These are phyloP conservation scores for Beauveria bassiana DNA, from an alignment of 2,329 filamentous ascomycete genomes.

Conservation along the genomic window DNA sequence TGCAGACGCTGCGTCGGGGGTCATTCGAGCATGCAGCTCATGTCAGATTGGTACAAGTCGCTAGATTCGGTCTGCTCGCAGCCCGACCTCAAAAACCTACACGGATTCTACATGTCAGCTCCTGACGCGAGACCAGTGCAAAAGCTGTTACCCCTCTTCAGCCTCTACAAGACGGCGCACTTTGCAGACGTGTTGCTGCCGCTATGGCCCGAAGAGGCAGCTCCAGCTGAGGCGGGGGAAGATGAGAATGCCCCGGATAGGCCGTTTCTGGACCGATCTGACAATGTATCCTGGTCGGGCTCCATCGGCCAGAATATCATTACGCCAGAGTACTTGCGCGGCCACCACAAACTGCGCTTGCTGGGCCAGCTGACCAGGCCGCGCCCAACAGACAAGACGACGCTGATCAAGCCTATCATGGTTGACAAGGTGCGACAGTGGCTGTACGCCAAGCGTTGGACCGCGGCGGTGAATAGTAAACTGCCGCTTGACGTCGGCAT, in stretches of 20 bases:
- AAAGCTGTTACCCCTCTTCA: constrained; percentile 66
- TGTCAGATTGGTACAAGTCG: constrained; percentile 57
- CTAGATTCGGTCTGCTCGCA: constrained; percentile 63
- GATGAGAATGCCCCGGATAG: constrained; percentile 16
- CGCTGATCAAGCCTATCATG: constrained; percentile 51
- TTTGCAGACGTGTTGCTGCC: constrained; percentile 76
- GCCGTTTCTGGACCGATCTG: constrained; percentile 53
- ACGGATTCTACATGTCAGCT: constrained; percentile 64
- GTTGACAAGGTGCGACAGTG: constrained; percentile 39
- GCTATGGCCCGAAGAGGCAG: constrained; percentile 39
- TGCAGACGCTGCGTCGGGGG: constrained; percentile 55
- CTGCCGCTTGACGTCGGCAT: constrained; percentile 53
- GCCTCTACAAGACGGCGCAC: constrained; percentile 61
- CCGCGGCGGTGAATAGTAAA: constrained; percentile 44
- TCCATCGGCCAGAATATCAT: constrained; percentile 49
- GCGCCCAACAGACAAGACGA: constrained; percentile 37
- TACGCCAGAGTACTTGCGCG: constrained; percentile 48
- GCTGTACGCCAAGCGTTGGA: constrained; percentile 28
- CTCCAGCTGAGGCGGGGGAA: constrained; percentile 28
- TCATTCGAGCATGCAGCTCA: constrained; percentile 60
- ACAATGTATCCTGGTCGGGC: constrained; percentile 69
- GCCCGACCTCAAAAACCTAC: constrained; percentile 65
- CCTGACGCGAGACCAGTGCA: constrained; percentile 54
- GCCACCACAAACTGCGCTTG: constrained; percentile 63
- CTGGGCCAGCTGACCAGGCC: constrained; percentile 60